These are phyloP conservation scores for Alloascoidea africana DNA, from an alignment of 805 yeast genomes.

Conservation along the genomic window DNA sequence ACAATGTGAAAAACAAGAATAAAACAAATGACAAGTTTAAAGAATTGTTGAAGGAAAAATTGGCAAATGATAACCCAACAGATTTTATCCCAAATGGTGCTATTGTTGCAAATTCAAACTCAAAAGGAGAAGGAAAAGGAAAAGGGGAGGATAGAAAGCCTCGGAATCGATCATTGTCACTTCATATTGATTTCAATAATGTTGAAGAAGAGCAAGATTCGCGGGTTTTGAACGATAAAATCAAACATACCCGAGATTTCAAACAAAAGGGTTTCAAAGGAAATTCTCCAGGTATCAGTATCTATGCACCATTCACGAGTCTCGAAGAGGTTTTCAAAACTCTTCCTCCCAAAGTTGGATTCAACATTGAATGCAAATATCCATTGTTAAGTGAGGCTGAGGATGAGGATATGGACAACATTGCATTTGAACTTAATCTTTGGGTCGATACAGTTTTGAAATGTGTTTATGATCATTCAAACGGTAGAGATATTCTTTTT, in stretches of 20 bases:
- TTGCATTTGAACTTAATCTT: conserved; percentile 67
- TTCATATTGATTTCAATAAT: conserved; percentile 13
- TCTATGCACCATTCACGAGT: conserved; percentile 87
- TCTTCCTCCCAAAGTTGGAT: conserved; percentile 73
- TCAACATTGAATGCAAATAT: conserved; percentile 87
- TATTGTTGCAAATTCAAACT: neutral
- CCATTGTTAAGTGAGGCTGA: conserved; percentile 93
- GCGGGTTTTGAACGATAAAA: conserved; percentile 36
- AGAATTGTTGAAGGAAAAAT: conserved; percentile 10
- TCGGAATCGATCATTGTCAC: neutral
- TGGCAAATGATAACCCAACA: neutral
- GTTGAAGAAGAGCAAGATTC: conserved; percentile 12
- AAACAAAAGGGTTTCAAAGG: conserved; percentile 82
- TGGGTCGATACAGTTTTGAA: conserved; percentile 82
- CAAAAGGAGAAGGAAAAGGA: too few relatives aligned
- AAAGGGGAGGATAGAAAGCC: conserved; percentile 2
- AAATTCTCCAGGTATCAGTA: conserved; percentile 76
- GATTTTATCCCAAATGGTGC: neutral
- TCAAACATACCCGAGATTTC: conserved; percentile 82
- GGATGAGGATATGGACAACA: conserved; percentile 73
- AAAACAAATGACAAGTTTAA: conserved; percentile 6
- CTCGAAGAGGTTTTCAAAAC: conserved; percentile 70
- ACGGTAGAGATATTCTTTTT: conserved; percentile 75
- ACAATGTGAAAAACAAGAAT: conserved; percentile 4
- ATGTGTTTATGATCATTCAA: conserved; percentile 61